phyloP scores from a whole-genome alignment of 2,329 filamentous ascomycete genomes.

The Delphinella strobiligena region DNA sequence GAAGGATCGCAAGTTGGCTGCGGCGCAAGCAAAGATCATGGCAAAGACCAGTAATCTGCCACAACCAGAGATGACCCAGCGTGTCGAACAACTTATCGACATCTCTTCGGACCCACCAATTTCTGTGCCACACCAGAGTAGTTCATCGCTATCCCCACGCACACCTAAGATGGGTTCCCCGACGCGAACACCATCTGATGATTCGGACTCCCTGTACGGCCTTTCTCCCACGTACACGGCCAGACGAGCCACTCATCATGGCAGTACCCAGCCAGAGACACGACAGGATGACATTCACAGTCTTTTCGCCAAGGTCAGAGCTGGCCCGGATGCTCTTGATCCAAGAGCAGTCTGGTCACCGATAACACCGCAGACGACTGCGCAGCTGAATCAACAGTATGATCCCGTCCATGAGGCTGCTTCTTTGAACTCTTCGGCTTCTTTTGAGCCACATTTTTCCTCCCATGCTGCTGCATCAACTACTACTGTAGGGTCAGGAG shows the following conservation, averaged over 20 bases:
- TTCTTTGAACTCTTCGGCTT: conserved; percentile 6
- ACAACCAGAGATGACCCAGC: conserved; percentile 10
- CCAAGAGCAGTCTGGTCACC: too few relatives aligned
- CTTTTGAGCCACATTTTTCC: not conserved
- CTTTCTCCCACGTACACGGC: conserved; percentile 22
- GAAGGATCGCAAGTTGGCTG: too few relatives aligned
- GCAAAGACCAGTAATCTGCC: conserved; percentile 15
- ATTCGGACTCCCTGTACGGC: conserved; percentile 20
- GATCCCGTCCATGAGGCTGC: conserved; percentile 22
- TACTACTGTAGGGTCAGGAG: too few relatives aligned
- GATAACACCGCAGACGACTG: too few relatives aligned
- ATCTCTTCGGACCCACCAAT: conserved; percentile 14
- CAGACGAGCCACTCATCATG: conserved; percentile 16
- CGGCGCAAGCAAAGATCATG: conserved; percentile 16
- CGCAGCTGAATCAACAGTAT: conserved; percentile 9
- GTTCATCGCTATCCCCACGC: too few relatives aligned
- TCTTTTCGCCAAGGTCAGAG: too few relatives aligned
- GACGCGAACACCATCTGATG: conserved; percentile 5
- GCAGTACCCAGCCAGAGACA: conserved; percentile 8
- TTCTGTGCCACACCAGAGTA: too few relatives aligned
- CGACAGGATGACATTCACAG: too few relatives aligned
- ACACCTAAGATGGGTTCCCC: conserved; percentile 9
- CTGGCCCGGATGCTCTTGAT: too few relatives aligned
- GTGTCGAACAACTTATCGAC: conserved; percentile 10
- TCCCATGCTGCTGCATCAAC: not conserved